Evolutionary conservation across 129 eudicot genomes (phyloP), one percentile per base, ranked within the genome.

Genomic region (Saposhnikovia divaricata): DNA sequence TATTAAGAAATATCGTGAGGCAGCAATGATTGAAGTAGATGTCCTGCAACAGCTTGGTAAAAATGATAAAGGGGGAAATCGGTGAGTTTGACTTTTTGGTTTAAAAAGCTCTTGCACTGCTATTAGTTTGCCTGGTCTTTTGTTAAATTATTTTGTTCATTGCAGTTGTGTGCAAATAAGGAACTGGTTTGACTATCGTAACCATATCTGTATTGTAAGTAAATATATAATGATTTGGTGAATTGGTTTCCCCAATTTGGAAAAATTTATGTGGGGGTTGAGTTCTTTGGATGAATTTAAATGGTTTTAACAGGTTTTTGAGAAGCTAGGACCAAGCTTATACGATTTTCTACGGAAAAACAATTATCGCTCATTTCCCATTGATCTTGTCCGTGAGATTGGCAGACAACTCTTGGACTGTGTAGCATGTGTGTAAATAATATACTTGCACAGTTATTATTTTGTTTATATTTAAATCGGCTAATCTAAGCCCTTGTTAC

Each of bases 111-210:
- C 0, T 40, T 50, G 16, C 2, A 2, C 61, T 5, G 48, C 65
- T 65, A 14, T 78, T 59, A 27, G 44, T 71, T 46, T 68, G 53
- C 63, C 27, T 44, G 80, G 85, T 74, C 80, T 48, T 77, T 84
- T 76, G 93, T 93, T 93, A 83, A 91, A 85, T 84, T 80, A 85
- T 85, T 89, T 93, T 89, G 85, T 87, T 89, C 93, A 89, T 89
- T 93, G 98, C 98, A 93, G 98, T 87, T 93, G 98, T 91, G 98
- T 93, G 82, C 98, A 93, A 93, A 59, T 93, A 89, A 90, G 96
- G 98, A 93, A 93, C 96, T 93, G 98, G 98, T 93, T 93, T 93
- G 98, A 93, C 98, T 93, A 93, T 93, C 98, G 98, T 93, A 93
- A 93, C 93, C 98, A 93, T 93, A 93, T 93, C 90, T 93, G 98